These are phyloP conservation scores for Chrysoporthe austroafricana DNA, from an alignment of 2,329 filamentous ascomycete genomes.

Conservation along the genomic window DNA sequence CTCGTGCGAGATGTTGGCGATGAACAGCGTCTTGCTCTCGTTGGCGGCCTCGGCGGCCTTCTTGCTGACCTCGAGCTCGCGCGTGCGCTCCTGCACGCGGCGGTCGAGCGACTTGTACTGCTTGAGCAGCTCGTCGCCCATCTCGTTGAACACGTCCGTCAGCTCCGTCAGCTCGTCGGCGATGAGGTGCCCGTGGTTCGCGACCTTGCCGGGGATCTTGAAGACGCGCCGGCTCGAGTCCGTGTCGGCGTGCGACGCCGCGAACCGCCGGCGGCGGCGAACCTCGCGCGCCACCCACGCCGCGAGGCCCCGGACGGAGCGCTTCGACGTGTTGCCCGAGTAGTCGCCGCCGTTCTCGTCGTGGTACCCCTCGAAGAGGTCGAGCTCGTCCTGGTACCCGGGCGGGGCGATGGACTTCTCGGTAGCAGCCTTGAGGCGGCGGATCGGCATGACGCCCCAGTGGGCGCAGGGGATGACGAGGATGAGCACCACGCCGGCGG, in stretches of 20 bases:
- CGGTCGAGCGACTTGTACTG: constrained; percentile 86
- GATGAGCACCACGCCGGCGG: constrained; percentile 72
- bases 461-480: constrained; percentile 80
- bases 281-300: constrained; percentile 44
- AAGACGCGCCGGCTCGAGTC: constrained; percentile 62
- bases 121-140: constrained; percentile 86
- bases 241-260: constrained; percentile 40
- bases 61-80: constrained; percentile 85
- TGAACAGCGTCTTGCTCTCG: constrained; percentile 95
- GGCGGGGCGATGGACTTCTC: constrained; percentile 72
- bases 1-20: constrained; percentile 88
- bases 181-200: constrained; percentile 72
- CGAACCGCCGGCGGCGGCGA: constrained; percentile 33
- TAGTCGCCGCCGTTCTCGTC: constrained; percentile 47
- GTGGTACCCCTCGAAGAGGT: constrained; percentile 46
- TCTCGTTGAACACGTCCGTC: constrained; percentile 86
- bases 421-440: constrained; percentile 74
- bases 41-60: constrained; percentile 93
- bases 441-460: constrained; percentile 78
- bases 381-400: constrained; percentile 56
- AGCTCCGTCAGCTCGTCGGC: constrained; percentile 86
- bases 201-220: constrained; percentile 83
- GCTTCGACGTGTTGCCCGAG: constrained; percentile 46
- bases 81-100: constrained; percentile 80
- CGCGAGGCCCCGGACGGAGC: constrained; percentile 49